Conservation (phyloP, 352 stramenopile species). For the Phytopythium kandeliae region DNA sequence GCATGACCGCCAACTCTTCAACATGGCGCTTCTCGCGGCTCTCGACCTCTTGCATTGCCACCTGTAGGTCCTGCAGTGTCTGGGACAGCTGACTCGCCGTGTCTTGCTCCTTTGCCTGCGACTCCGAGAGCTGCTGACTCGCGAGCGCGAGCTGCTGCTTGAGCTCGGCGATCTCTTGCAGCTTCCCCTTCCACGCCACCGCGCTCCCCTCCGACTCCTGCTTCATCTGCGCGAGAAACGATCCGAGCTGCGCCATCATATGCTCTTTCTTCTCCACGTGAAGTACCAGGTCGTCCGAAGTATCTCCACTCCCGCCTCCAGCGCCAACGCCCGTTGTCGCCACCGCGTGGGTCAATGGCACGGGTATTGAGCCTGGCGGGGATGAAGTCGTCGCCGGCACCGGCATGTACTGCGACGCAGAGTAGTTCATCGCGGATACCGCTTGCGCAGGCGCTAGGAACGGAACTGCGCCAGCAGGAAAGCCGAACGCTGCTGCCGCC, state of each 20-base stretch:
- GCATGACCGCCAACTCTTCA: constrained; percentile 52
- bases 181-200: constrained; percentile 53
- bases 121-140: constrained; percentile 29
- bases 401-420: constrained; percentile 1
- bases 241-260: constrained; percentile 60
- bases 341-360: not conserved
- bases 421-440: not conserved
- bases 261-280: constrained; percentile 47
- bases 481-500: constrained; percentile 1
- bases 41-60: constrained; percentile 21
- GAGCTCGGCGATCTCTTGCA: constrained; percentile 46
- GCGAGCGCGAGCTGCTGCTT: constrained; percentile 26
- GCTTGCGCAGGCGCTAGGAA: constrained; percentile 2
- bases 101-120: constrained; percentile 26
- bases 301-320: no score
- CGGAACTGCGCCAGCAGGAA: constrained; percentile 1
- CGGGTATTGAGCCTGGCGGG: not conserved
- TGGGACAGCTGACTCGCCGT: constrained; percentile 27
- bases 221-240: constrained; percentile 68
- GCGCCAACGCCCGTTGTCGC: no score
- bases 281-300: constrained; percentile 9
- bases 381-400: not conserved
- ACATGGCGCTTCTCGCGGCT: constrained; percentile 29
- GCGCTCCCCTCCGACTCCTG: constrained; percentile 60
- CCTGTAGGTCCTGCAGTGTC: constrained; percentile 29